A percentile compares a stretch with the other conserved stretches of the same genome.
Evolutionary conservation across 2,329 filamentous ascomycete genomes (phyloP).

Genomic region (Colletotrichum navitas): DNA sequence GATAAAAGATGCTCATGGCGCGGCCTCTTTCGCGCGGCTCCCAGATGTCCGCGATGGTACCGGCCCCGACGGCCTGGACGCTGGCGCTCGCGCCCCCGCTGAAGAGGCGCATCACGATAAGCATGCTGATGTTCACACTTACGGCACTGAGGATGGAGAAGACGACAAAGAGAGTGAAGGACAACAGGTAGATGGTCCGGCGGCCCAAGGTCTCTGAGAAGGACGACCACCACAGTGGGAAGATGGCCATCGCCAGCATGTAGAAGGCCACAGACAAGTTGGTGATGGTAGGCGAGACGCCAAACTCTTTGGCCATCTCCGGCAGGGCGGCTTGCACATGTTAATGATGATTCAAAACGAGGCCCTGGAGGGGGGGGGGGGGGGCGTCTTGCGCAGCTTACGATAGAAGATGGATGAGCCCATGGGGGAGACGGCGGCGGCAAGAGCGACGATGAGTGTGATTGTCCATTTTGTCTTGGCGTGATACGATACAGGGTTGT

Average conservation of each 20-base stretch:
- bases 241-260: conserved; percentile 86
- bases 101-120: conserved; percentile 81
- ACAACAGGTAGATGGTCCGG: conserved; percentile 82
- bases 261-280: conserved; percentile 85
- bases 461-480: conserved; percentile 85
- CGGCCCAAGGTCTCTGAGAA: conserved; percentile 82
- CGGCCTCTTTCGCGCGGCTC: conserved; percentile 77
- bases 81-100: conserved; percentile 82
- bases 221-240: conserved; percentile 88
- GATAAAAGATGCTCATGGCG: conserved; percentile 87
- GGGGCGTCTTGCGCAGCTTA: conserved; percentile 56
- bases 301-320: conserved; percentile 71
- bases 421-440: conserved; percentile 83
- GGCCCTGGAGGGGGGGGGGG: background rate
- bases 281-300: conserved; percentile 73
- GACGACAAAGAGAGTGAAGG: conserved; percentile 78
- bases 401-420: conserved; percentile 88
- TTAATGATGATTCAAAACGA: conserved; percentile 27
- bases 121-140: conserved; percentile 78
- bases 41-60: conserved; percentile 87
- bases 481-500: conserved; percentile 82
- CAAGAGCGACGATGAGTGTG: conserved; percentile 81
- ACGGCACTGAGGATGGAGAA: conserved; percentile 79
- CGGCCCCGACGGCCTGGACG: conserved; percentile 85
- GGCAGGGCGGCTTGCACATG: conserved; percentile 71